phyloP scores from a whole-genome alignment of 768 basidiomycete species.

The Panellus pusillus region DNA sequence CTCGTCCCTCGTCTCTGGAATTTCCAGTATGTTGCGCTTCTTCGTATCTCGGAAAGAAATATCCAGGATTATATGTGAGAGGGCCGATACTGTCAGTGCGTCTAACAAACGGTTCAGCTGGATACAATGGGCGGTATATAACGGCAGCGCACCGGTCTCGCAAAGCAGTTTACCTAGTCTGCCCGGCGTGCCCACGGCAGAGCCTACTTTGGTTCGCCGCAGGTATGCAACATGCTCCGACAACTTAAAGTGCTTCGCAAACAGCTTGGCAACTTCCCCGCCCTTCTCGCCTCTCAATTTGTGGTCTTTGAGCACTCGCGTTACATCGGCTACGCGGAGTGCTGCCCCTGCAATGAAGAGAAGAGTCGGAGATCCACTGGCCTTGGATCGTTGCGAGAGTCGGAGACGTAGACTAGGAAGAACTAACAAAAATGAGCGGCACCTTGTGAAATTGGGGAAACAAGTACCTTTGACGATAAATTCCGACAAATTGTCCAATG shows the following conservation, averaged over 20 bases:
- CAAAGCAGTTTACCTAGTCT: constrained; percentile 83
- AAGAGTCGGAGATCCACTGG: constrained; percentile 82
- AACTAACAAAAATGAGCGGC: constrained; percentile 38
- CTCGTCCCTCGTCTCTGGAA: constrained; percentile 82
- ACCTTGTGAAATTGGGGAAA: not conserved
- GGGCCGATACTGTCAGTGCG: constrained; percentile 66
- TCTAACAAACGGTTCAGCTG: constrained; percentile 43
- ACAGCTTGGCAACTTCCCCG: constrained; percentile 92
- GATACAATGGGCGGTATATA: not conserved
- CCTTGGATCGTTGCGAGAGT: constrained; percentile 73
- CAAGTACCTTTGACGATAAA: constrained; percentile 73
- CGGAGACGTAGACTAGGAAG: constrained; percentile 68
- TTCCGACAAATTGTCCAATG: constrained; percentile 66
- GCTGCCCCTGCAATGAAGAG: constrained; percentile 88
- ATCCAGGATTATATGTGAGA: constrained; percentile 86
- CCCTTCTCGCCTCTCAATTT: constrained; percentile 76
- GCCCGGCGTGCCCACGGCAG: constrained; percentile 91
- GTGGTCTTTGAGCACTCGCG: constrained; percentile 69
- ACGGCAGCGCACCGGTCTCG: constrained; percentile 57
- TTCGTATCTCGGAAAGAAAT: constrained; percentile 73
- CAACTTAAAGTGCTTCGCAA: constrained; percentile 93
- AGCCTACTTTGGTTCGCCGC: constrained; percentile 79
- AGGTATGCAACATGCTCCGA: constrained; percentile 85
- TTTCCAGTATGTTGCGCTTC: constrained; percentile 72
- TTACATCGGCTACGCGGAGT: constrained; percentile 86